Evolutionary conservation across 306 rosid species (phyloP).

Genomic region (Lupinus albus): DNA sequence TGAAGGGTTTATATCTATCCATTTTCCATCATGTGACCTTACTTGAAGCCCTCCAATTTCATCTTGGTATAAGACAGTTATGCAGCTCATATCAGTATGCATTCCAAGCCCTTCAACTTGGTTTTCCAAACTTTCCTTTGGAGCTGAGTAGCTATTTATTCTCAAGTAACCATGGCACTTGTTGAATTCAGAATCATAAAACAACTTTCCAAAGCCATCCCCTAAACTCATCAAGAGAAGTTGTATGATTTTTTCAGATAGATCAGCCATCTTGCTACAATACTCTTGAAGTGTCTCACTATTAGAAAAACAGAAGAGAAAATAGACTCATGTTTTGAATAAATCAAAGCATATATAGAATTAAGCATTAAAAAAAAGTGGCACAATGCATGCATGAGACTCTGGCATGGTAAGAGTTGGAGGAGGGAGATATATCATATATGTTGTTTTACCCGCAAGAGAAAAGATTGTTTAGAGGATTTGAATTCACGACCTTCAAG

Average conservation of each 20-base stretch:
- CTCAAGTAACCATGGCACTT: conserved; percentile 86
- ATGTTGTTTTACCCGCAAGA: too few relatives aligned
- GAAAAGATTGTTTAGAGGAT: too few relatives aligned
- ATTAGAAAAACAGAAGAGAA: conserved; percentile 21
- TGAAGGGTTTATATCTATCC: conserved; percentile 81
- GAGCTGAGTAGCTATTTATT: conserved; percentile 76
- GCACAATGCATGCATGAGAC: too few relatives aligned
- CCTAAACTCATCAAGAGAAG: conserved; percentile 66
- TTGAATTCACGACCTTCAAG: too few relatives aligned
- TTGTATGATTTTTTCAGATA: conserved; percentile 64
- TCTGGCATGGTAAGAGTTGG: too few relatives aligned
- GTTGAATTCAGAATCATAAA: conserved; percentile 62
- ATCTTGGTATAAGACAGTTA: conserved; percentile 82
- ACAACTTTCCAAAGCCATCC: conserved; percentile 58
- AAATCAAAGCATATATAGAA: not conserved
- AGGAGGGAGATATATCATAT: too few relatives aligned
- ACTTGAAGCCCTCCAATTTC: conserved; percentile 89
- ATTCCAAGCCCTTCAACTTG: conserved; percentile 90
- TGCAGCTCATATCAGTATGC: conserved; percentile 96
- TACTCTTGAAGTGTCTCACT: conserved; percentile 83
- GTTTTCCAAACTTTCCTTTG: conserved; percentile 43
- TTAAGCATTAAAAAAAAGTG: not conserved
- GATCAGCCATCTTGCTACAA: conserved; percentile 80
- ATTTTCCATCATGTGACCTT: conserved; percentile 71
- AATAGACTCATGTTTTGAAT: conserved; percentile 15